These are phyloP conservation scores for Chalaropsis ovoidea DNA, from an alignment of 2,329 filamentous ascomycete genomes.

Conservation along the genomic window DNA sequence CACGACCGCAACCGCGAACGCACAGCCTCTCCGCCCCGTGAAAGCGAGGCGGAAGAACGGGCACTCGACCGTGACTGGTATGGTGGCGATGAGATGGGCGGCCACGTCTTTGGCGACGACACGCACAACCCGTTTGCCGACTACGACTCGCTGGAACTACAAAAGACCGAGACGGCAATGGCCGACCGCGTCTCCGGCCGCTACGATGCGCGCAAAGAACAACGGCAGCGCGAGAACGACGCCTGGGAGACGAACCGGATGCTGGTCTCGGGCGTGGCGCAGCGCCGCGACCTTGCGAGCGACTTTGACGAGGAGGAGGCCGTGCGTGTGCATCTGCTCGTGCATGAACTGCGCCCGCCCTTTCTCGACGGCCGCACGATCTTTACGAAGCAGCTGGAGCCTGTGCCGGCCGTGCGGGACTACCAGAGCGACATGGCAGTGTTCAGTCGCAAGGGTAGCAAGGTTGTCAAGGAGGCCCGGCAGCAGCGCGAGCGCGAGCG, in stretches of 20 bases:
- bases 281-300: constrained; percentile 67
- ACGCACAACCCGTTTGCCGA: constrained; percentile 84
- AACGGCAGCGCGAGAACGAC: constrained; percentile 89
- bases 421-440: constrained; percentile 98
- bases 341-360: constrained; percentile 87
- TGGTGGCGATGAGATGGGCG: constrained; percentile 69
- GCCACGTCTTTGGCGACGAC: constrained; percentile 79
- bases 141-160: constrained; percentile 60
- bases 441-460: constrained; percentile 89
- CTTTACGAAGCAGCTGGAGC: constrained; percentile 94
- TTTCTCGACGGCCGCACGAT: constrained; percentile 91
- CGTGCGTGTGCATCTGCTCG: constrained; percentile 77
- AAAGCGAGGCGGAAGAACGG: constrained; percentile 55
- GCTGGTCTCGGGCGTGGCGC: constrained; percentile 91
- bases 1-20: constrained; percentile 44
- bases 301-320: constrained; percentile 90
- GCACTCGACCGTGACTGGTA: constrained; percentile 91
- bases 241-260: constrained; percentile 99
- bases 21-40: constrained; percentile 18
- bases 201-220: constrained; percentile 58
- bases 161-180: constrained; percentile 67
- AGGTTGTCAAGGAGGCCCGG: constrained; percentile 79
- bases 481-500: constrained; percentile 89
- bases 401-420: constrained; percentile 83
- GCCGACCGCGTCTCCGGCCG: constrained; percentile 70